These are phyloP conservation scores for Geoglossum glabrum DNA, from an alignment of 495 filamentous ascomycete genomes.

Conservation along the genomic window DNA sequence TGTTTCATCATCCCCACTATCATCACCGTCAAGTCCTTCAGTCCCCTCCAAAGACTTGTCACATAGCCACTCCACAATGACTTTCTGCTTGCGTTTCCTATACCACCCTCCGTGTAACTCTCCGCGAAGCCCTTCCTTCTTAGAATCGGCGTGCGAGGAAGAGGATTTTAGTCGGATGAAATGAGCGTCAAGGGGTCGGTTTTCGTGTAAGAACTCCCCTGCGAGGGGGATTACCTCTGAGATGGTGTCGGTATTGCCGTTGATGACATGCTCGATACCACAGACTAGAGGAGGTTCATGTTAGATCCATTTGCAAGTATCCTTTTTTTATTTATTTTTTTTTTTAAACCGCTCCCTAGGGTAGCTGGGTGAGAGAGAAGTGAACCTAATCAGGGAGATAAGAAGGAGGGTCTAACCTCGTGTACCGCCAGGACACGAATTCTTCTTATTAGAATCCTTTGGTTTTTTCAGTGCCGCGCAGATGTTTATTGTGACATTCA, in stretches of 20 bases:
- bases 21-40: conserved; percentile 19
- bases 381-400: too few relatives aligned
- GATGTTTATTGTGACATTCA: conserved; percentile 76
- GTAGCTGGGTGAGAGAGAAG: too few relatives aligned
- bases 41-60: conserved; percentile 34
- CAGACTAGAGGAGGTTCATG: conserved; percentile 38
- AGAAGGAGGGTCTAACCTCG: conserved; percentile 30
- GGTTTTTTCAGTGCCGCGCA: conserved; percentile 43
- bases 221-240: conserved; percentile 48
- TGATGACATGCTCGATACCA: conserved; percentile 40
- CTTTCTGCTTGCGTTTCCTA: conserved; percentile 35
- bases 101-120: conserved; percentile 49
- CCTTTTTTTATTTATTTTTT: neutral
- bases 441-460: conserved; percentile 23
- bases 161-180: conserved; percentile 40
- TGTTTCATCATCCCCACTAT: conserved; percentile 19
- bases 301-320: neutral
- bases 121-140: conserved; percentile 47
- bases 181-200: conserved; percentile 35
- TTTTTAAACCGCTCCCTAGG: neutral
- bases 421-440: conserved; percentile 41
- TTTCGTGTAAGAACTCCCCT: conserved; percentile 37
- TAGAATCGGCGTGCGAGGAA: conserved; percentile 32
- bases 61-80: conserved; percentile 72
- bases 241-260: conserved; percentile 23